A percentile compares a stretch with the other conserved stretches of the same genome.
phyloP scores from a whole-genome alignment of 2,329 filamentous ascomycete genomes.

The Pseudopyrenochaeta lycopersici region DNA sequence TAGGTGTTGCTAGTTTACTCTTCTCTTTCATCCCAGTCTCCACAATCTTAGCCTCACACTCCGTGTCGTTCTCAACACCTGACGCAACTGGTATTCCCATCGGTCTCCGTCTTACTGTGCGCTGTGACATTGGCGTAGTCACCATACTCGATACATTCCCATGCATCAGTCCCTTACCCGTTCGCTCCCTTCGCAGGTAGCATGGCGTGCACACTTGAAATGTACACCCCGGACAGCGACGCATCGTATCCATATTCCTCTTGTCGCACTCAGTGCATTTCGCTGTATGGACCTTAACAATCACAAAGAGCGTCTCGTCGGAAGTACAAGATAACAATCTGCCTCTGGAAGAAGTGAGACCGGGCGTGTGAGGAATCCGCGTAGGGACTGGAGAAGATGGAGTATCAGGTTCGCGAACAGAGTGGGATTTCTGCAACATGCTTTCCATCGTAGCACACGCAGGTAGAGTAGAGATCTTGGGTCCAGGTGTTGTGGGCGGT shows the following conservation, averaged over 20 bases:
- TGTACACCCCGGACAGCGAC: conserved; percentile 45
- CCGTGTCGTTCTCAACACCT: neutral
- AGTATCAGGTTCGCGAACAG: neutral
- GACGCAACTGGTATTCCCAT: neutral
- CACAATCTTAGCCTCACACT: neutral
- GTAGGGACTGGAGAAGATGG: conserved; percentile 4
- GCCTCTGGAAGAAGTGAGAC: neutral
- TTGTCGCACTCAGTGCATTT: conserved; percentile 48
- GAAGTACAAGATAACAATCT: conserved; percentile 18
- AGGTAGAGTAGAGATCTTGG: neutral
- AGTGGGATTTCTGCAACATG: neutral
- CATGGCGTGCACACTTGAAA: conserved; percentile 46
- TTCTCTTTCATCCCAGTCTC: neutral
- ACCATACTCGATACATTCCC: conserved; percentile 26
- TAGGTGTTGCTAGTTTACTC: neutral
- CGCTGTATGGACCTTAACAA: conserved; percentile 44
- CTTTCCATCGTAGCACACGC: neutral
- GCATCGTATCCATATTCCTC: conserved; percentile 41
- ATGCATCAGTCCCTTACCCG: conserved; percentile 28
- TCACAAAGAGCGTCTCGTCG: conserved; percentile 28
- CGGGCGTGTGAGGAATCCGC: conserved; percentile 18
- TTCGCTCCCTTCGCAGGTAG: conserved; percentile 18
- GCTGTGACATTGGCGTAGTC: neutral
- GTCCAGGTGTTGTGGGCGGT: conserved; percentile 2
- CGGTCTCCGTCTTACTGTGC: conserved; percentile 9